Evolutionary conservation across 768 basidiomycete genomes (phyloP), one percentile per base, ranked within the genome.

Genomic region (Tulasnella sp.): DNA sequence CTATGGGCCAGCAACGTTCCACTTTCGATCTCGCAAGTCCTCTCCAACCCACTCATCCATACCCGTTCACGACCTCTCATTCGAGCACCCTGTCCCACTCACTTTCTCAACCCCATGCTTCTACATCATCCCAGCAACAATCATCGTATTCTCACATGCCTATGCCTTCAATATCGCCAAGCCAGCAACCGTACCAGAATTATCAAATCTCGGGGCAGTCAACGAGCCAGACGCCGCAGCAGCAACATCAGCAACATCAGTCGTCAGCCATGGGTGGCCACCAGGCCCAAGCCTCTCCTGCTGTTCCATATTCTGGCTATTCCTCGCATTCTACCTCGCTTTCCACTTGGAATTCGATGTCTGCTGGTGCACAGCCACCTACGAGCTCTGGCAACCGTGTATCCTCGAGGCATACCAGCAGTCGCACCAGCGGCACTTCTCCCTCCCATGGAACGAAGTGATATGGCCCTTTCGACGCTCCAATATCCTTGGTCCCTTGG

Each of bases 11-110:
- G 32, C 21, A 41, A 15, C 32, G 24, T 38, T 11, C 34, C 52
- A 42, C 3, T 23, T 42, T n/a, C n/a, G 52, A 53, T 19, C 30
- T 53, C 15, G 41, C 23, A 8, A 3, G 19, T 19, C 42, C 34
- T 38, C 15, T 38, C 7, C 34, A 38, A 38, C 34, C 55, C 9
- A 43, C 55, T 29, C 38, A 56, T 38, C 55, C 55, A 11, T 56
- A 26, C 24, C 55, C 55, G 17, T 56, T 43, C 19, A 29, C 21
- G 3, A 43, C 1, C 13, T 27, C 55, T 8, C 55, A 56, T 21
- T 56, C 55, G 41, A 56, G 55, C 55, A 56, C 55, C 19, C 26
- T 56, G 11, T 56, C 55, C 2, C 55, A 56, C 4, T 29, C 55
- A 8, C 19, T 56, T n/a, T 47, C 52, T 15, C 34, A 53, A 19